Evolutionary conservation across 192 early-diverging fungal genomes (phyloP).

Genomic region (Coemansia sp.): DNA sequence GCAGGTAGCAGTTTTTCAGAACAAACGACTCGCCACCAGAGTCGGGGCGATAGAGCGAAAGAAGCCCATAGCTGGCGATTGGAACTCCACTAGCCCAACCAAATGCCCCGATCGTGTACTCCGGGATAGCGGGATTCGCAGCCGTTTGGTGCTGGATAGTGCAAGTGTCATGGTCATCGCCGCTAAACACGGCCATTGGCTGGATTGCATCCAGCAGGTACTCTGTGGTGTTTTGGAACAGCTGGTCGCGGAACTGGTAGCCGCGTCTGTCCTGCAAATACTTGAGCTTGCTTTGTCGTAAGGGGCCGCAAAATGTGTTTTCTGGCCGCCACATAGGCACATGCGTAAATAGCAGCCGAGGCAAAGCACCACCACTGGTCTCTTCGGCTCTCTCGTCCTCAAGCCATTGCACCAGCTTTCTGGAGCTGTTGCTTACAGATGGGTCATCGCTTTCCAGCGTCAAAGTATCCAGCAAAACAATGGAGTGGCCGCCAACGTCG

Average conservation of each 20-base stretch:
- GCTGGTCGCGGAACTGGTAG: slow-evolving; percentile 89
- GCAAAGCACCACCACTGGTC: background rate
- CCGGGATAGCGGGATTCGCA: slow-evolving; percentile 8
- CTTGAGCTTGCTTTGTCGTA: slow-evolving; percentile 53
- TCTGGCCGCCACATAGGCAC: slow-evolving; percentile 80
- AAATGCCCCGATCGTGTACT: slow-evolving; percentile 67
- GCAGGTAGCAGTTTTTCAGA: slow-evolving; percentile 64
- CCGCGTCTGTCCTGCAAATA: slow-evolving; percentile 65
- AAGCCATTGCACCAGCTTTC: slow-evolving; percentile 19
- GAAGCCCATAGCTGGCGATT: slow-evolving; percentile 59
- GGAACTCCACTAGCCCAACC: slow-evolving; percentile 63
- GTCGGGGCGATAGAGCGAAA: slow-evolving; percentile 42
- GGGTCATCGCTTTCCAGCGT: slow-evolving; percentile 57
- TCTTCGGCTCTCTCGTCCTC: slow-evolving; percentile 14
- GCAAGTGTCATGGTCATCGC: slow-evolving; percentile 96
- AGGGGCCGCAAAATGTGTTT: slow-evolving; percentile 69
- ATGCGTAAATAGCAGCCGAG: slow-evolving; percentile 79
- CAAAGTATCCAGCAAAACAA: slow-evolving; percentile 80
- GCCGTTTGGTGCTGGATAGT: slow-evolving; percentile 52
- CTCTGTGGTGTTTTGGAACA: slow-evolving; percentile 60
- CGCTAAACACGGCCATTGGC: slow-evolving; percentile 78
- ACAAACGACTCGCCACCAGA: slow-evolving; percentile 23
- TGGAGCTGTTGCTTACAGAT: slow-evolving; percentile 9
- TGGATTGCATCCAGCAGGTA: slow-evolving; percentile 62
- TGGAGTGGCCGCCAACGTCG: slow-evolving; percentile 59